Evolutionary conservation across 306 rosid species (phyloP).

Genomic region (Malus fusca): DNA sequence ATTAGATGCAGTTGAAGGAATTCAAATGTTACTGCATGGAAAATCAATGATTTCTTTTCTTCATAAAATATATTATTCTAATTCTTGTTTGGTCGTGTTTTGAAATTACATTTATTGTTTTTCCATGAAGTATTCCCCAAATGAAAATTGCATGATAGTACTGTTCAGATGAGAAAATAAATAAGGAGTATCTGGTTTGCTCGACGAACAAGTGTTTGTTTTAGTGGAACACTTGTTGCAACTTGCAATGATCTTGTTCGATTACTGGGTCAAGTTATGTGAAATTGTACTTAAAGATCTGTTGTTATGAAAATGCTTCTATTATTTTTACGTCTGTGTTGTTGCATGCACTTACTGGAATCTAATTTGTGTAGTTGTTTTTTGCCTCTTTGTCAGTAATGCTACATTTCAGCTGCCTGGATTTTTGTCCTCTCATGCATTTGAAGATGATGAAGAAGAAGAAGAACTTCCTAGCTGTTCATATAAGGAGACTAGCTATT

Average conservation of each 20-base stretch:
- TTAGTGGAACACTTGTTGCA: neutral
- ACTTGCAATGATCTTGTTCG: neutral
- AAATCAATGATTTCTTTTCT: neutral
- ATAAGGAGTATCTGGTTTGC: neutral
- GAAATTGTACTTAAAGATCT: neutral
- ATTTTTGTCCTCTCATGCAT: conserved; percentile 58
- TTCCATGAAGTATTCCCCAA: neutral
- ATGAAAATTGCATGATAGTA: neutral
- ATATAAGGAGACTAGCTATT: conserved; percentile 45
- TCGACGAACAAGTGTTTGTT: neutral
- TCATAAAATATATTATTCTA: neutral
- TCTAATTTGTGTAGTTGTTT: conserved; percentile 15
- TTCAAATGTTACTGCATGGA: neutral
- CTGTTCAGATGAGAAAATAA: neutral
- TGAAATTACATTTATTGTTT: neutral
- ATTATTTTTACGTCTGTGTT: neutral
- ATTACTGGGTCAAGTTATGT: neutral
- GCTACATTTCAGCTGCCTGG: conserved; percentile 98
- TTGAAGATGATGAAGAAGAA: conserved; percentile 77
- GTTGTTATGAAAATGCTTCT: neutral
- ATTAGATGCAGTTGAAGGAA: neutral
- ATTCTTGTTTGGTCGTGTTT: neutral
- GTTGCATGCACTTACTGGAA: neutral
- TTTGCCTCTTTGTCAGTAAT: conserved; percentile 51
- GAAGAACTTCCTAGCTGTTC: conserved; percentile 50